phyloP scores from a whole-genome alignment of 2,329 filamentous ascomycete species.

The Clarireedia hainanense region DNA sequence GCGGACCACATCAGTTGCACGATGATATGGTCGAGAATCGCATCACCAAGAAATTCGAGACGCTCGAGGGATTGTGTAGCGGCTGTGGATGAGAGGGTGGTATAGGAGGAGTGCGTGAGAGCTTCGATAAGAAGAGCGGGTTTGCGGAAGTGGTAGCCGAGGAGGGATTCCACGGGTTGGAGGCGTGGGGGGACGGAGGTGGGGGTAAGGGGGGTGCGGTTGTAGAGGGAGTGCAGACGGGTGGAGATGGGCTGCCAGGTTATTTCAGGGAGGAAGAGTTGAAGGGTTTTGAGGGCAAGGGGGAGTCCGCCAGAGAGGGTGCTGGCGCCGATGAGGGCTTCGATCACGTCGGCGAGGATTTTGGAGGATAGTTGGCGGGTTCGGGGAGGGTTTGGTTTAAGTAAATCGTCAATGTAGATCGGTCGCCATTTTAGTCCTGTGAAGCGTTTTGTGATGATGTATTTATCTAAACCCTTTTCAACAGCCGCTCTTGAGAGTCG shows the following conservation, averaged over 20 bases:
- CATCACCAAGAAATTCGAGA: constrained; percentile 82
- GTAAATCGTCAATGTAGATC: constrained; percentile 44
- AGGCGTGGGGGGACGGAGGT: constrained; percentile 30
- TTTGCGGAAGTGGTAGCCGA: constrained; percentile 66
- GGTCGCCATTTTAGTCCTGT: constrained; percentile 67
- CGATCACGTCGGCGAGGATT: constrained; percentile 77
- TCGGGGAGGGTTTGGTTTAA: constrained; percentile 11
- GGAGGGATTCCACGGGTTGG: constrained; percentile 50
- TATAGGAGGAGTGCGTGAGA: constrained; percentile 65
- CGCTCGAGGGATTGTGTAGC: constrained; percentile 55
- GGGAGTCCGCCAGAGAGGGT: constrained; percentile 60
- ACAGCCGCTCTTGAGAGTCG: constrained; percentile 60
- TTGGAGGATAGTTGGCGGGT: constrained; percentile 57
- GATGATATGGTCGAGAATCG: constrained; percentile 73
- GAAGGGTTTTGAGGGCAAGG: constrained; percentile 56
- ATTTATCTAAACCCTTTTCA: constrained; percentile 58
- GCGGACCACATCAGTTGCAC: constrained; percentile 47
- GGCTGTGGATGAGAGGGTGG: constrained; percentile 10
- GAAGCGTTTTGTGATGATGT: constrained; percentile 62
- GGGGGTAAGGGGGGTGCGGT: constrained; percentile 30
- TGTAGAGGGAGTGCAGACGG: constrained; percentile 38
- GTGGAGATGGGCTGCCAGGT: constrained; percentile 42
- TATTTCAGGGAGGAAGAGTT: constrained; percentile 55
- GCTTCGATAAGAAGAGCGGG: constrained; percentile 67
- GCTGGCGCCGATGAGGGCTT: constrained; percentile 73